Conservation (phyloP, 257 asterid species). For the Penstemon barbatus region DNA sequence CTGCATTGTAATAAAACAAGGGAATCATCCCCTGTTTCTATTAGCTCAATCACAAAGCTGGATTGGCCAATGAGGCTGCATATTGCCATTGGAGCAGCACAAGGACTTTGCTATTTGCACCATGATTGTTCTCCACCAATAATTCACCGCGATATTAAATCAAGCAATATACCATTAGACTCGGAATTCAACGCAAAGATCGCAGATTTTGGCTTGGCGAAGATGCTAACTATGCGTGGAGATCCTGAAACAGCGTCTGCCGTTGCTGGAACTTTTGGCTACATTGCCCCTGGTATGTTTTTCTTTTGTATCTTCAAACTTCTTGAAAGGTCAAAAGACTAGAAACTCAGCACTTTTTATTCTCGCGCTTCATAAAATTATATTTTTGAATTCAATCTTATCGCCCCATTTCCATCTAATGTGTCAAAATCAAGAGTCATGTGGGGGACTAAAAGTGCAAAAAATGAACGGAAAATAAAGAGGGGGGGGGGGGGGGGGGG, state of each 20-base stretch:
- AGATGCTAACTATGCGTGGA: slow-evolving; percentile 43
- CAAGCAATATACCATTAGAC: slow-evolving; percentile 66
- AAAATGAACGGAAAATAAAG: too few species aligned
- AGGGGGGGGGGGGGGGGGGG: too few species aligned
- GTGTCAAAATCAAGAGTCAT: too few species aligned
- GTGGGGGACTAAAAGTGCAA: too few species aligned
- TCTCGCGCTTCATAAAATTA: neutral
- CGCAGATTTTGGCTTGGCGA: slow-evolving; percentile 71
- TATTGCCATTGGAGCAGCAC: slow-evolving; percentile 64
- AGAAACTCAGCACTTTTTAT: too few species aligned
- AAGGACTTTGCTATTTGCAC: slow-evolving; percentile 74
- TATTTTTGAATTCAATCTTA: too few species aligned
- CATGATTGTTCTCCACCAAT: slow-evolving; percentile 60
- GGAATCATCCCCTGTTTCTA: neutral
- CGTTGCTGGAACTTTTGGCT: slow-evolving; percentile 70
- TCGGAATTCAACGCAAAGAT: slow-evolving; percentile 52
- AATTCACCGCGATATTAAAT: slow-evolving; percentile 64
- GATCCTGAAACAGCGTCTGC: slow-evolving; percentile 56
- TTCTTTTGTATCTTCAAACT: too few species aligned
- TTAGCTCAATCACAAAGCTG: slow-evolving; percentile 23
- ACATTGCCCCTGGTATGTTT: slow-evolving; percentile 64
- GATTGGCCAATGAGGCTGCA: slow-evolving; percentile 67
- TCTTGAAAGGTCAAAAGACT: too few species aligned
- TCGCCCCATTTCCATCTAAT: too few species aligned
- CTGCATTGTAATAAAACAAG: slow-evolving; percentile 39